Base-by-base conservation (phyloP, 805 yeast species). In the Candida nonsorbophila region DNA sequence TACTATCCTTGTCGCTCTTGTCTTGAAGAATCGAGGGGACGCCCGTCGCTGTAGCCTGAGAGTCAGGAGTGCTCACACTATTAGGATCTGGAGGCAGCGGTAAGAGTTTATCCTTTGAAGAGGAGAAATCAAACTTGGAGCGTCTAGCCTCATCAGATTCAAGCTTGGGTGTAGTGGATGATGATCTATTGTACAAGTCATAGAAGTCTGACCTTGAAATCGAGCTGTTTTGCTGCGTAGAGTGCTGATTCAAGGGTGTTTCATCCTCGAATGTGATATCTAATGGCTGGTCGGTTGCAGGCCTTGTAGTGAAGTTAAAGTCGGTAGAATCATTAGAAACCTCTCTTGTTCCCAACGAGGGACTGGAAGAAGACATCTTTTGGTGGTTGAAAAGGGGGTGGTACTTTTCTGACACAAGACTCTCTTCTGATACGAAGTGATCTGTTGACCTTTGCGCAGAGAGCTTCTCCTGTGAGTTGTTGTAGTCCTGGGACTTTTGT, bases 211-310 rank as follows among this genome's bases (percentile, higher is more conserved):
- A 26, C 32, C 34, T 17, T 33, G 36, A 15, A 28, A 20, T 7
- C 29, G 16, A 4, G 19, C 17, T 13, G 13, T 24, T 11, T 11
- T 15, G 22, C 24, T 20, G 41, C 41, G 25, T 45, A 36, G 28
- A 34, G 32, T 22, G 49, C 32, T 22, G 47, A 37, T 26, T 30
- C 35, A 30, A 35, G 14, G 28, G 57, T 37, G 12, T 45, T 42
- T 38, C 45, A 9, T 39, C 40, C 15, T 23, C 17, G n/a, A n/a
- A n/a, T n/a, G n/a, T n/a, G n/a, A n/a, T n/a, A n/a, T n/a, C n/a
- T n/a, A n/a, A n/a, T n/a, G n/a, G n/a, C n/a, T n/a, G n/a, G n/a
- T n/a, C n/a, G n/a, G 25, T 20, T 21, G 29, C 8, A 25, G 33
- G 4, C 18, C 19, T 9, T 28, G 27, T n/a, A n/a, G n/a, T n/a